Evolutionary conservation across 2,329 filamentous ascomycete species (phyloP), one percentile per base, ranked within the genome.

Genomic region (Fusarium fracticaudum): DNA sequence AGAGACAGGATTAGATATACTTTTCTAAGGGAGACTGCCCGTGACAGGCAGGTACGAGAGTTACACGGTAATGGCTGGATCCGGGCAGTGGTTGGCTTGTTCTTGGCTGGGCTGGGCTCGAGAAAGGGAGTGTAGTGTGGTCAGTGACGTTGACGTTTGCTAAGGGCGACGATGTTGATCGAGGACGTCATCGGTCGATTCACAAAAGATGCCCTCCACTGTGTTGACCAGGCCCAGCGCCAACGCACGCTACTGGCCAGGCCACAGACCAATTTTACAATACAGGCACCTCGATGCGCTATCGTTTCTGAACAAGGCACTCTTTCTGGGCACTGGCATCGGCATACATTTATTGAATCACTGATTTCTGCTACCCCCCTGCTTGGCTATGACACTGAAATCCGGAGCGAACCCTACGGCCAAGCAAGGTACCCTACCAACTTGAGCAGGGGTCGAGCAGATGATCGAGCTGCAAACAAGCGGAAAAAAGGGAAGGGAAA

Each of bases 71-170:
- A 41, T 71, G 72, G 73, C 73, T 75, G 57, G 70, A 75, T 75
- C 72, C 72, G 69, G 64, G 67, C 70, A 72, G 5, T 41, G 24
- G 51, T 31, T 55, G 51, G 51, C 26, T 18, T 55, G 51, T 26
- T 40, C 48, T 54, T 26, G 51, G 51, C 50, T 40, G 33, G 35
- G 51, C 65, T 60, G 64, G 35, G 35, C 35, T 37, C 15, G 72
- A 59, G 40, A 45, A 60, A 45, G 64, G 55, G 65, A 64, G 58
- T 54, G 58, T 60, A 64, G 44, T 60, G 58, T 54, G 74, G 37
- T 70, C 61, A 77, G 80, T 82, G 81, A 82, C 81, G 81, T 82
- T 82, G 81, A 82, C 79, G 81, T 82, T 82, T 75, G 73, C 73
- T 74, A 72, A 76, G 77, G 72, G 76, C 74, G 73, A 73, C 65